A percentile compares a stretch with the other conserved stretches of the same genome.
Conservation (phyloP, 2,329 filamentous ascomycete genomes). For the Exophiala alcalophila region DNA sequence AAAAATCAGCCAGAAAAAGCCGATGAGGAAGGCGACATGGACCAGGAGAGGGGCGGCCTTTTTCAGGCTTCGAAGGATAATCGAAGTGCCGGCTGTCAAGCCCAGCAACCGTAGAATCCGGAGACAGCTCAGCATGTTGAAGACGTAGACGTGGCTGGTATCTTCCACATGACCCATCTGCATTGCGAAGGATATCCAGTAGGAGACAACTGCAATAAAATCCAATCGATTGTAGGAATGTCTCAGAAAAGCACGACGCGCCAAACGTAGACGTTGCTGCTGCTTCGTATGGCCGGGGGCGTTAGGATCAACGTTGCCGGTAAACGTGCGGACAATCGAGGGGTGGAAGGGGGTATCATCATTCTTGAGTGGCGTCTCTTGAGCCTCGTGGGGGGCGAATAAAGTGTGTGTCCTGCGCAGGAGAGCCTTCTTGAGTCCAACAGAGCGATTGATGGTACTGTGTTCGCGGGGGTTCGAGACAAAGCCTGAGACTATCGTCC, state of each 20-base stretch:
- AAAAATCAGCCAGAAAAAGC: constrained; percentile 97
- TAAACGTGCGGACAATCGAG: constrained; percentile 73
- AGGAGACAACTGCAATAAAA: constrained; percentile 90
- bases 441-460: constrained; percentile 78
- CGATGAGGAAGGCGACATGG: constrained; percentile 88
- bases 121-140: constrained; percentile 93
- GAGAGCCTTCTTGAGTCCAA: constrained; percentile 71
- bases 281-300: constrained; percentile 64
- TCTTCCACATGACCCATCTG: constrained; percentile 67
- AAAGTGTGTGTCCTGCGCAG: constrained; percentile 72
- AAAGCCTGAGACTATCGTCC: constrained; percentile 89
- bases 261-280: constrained; percentile 79
- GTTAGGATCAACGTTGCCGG: constrained; percentile 65
- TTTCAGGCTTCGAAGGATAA: constrained; percentile 91
- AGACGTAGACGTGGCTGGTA: constrained; percentile 73
- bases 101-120: constrained; percentile 88
- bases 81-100: constrained; percentile 90
- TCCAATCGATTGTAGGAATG: constrained; percentile 96
- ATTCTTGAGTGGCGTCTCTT: constrained; percentile 43
- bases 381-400: constrained; percentile 73
- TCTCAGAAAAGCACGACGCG: constrained; percentile 84
- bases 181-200: constrained; percentile 84
- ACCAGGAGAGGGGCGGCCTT: constrained; percentile 89
- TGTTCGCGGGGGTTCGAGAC: constrained; percentile 88
- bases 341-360: constrained; percentile 50